Evolutionary conservation across 2,329 filamentous ascomycete genomes (phyloP).

Genomic region (Fusarium caatingaense): DNA sequence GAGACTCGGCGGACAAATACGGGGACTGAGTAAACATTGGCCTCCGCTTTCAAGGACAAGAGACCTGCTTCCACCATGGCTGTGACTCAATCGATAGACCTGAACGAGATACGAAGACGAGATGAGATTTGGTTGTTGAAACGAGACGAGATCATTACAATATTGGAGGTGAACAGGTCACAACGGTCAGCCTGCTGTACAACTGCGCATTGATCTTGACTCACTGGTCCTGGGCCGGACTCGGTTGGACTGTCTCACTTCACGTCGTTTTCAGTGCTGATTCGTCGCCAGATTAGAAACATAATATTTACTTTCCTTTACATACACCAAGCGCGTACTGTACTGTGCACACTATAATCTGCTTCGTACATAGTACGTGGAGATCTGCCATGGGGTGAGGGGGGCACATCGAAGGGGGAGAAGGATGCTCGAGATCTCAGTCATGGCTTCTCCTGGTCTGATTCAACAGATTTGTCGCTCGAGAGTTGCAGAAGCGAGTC

Average conservation of each 20-base stretch:
- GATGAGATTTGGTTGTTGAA: slow-evolving; percentile 12
- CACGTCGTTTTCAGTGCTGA: slow-evolving; percentile 12
- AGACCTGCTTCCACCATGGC: slow-evolving; percentile 1
- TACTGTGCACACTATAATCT: neutral
- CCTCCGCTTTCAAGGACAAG: slow-evolving; percentile 13
- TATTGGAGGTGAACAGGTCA: slow-evolving; percentile 5
- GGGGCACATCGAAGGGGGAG: neutral
- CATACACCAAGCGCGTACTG: neutral
- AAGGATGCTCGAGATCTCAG: slow-evolving; percentile 7
- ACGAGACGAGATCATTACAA: neutral
- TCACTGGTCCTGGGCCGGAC: slow-evolving; percentile 5
- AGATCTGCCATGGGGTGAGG: slow-evolving; percentile 6
- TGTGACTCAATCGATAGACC: slow-evolving; percentile 20
- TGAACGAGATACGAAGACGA: slow-evolving; percentile 24
- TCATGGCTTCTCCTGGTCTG: slow-evolving; percentile 19
- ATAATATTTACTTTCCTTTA: slow-evolving; percentile 31
- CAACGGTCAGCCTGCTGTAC: slow-evolving; percentile 1
- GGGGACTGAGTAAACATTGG: slow-evolving; percentile 19
- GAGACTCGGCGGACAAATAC: slow-evolving; percentile 19
- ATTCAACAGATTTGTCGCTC: slow-evolving; percentile 11
- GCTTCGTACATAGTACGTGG: neutral
- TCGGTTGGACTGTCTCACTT: slow-evolving; percentile 24
- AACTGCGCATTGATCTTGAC: slow-evolving; percentile 15
- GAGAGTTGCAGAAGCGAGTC: slow-evolving; percentile 7
- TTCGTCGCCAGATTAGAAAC: slow-evolving; percentile 22